These are phyloP conservation scores for Verruconis gallopava DNA, from an alignment of 2,329 filamentous ascomycete genomes.

Conservation along the genomic window DNA sequence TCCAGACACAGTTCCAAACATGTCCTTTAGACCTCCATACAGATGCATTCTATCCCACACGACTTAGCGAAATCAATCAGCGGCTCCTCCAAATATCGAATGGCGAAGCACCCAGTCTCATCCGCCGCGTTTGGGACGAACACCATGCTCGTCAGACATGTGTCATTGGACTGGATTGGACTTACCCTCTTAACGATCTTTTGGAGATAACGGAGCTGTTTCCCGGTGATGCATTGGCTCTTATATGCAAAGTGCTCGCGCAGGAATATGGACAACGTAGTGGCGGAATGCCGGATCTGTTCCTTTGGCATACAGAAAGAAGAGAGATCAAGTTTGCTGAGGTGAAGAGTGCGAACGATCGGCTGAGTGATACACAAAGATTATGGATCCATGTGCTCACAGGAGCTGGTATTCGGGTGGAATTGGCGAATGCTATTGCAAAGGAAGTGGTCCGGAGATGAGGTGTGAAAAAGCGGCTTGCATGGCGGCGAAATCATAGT, in stretches of 20 bases:
- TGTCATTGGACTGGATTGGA: slow-evolving; percentile 86
- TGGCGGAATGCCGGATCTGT: slow-evolving; percentile 81
- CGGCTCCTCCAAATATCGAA: slow-evolving; percentile 80
- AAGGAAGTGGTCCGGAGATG: too few relatives aligned
- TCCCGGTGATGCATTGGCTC: slow-evolving; percentile 63
- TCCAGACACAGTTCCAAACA: slow-evolving; percentile 89
- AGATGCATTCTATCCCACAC: slow-evolving; percentile 76
- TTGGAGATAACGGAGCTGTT: slow-evolving; percentile 70
- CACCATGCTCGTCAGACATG: slow-evolving; percentile 64
- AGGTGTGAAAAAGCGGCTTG: too few relatives aligned
- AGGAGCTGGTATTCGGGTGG: slow-evolving; percentile 72
- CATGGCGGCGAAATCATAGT: too few relatives aligned
- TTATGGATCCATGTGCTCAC: slow-evolving; percentile 93
- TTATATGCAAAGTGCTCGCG: slow-evolving; percentile 83
- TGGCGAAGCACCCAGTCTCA: slow-evolving; percentile 54
- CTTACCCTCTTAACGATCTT: slow-evolving; percentile 66
- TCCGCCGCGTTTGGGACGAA: slow-evolving; percentile 53
- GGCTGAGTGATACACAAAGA: slow-evolving; percentile 87
- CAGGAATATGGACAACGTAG: slow-evolving; percentile 85
- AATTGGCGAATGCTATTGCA: slow-evolving; percentile 58
- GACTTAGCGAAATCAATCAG: slow-evolving; percentile 81
- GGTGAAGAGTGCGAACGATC: slow-evolving; percentile 59
- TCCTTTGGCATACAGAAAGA: slow-evolving; percentile 58
- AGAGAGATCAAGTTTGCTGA: slow-evolving; percentile 30
- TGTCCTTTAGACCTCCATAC: slow-evolving; percentile 88